Evolutionary conservation across 2,329 filamentous ascomycete species (phyloP).

Genomic region (Mycosphaerella sp.): DNA sequence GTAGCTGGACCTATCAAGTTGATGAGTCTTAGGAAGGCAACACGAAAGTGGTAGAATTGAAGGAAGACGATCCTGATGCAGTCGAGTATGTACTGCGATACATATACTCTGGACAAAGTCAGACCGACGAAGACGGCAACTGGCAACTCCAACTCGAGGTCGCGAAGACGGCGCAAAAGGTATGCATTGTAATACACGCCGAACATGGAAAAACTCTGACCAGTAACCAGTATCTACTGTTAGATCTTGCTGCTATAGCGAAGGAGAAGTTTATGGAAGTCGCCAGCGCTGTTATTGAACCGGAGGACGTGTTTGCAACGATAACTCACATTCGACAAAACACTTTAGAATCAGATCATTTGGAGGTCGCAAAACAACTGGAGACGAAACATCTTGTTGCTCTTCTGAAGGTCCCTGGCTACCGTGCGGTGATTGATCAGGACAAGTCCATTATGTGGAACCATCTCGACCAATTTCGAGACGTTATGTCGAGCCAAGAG

Average conservation of each 20-base stretch:
- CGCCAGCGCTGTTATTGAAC: not conserved
- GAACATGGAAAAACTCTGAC: not conserved
- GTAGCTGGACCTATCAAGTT: no score
- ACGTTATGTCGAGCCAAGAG: not conserved
- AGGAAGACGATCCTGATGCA: conserved; percentile 12
- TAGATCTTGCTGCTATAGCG: not conserved
- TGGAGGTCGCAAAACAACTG: not conserved
- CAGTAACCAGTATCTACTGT: not conserved
- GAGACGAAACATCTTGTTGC: conserved; percentile 1
- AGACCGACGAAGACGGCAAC: not conserved
- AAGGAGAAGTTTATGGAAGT: not conserved
- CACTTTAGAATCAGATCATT: not conserved
- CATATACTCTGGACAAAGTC: not conserved
- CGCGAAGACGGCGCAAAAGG: conserved; percentile 1
- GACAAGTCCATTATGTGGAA: not conserved
- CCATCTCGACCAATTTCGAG: conserved; percentile 2
- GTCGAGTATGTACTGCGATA: conserved; percentile 10
- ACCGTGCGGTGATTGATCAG: not conserved
- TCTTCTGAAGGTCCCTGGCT: not conserved
- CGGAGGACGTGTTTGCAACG: not conserved
- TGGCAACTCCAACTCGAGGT: conserved; percentile 8
- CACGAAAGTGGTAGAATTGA: conserved; percentile 7
- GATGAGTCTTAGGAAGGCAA: not conserved
- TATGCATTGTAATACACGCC: not conserved
- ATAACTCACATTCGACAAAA: not conserved